Percentiles rank a stretch among this genome's conserved stretches.
These are phyloP conservation scores for Aspergillus spinulosporus DNA, from an alignment of 2,329 filamentous ascomycete genomes.

Conservation along the genomic window DNA sequence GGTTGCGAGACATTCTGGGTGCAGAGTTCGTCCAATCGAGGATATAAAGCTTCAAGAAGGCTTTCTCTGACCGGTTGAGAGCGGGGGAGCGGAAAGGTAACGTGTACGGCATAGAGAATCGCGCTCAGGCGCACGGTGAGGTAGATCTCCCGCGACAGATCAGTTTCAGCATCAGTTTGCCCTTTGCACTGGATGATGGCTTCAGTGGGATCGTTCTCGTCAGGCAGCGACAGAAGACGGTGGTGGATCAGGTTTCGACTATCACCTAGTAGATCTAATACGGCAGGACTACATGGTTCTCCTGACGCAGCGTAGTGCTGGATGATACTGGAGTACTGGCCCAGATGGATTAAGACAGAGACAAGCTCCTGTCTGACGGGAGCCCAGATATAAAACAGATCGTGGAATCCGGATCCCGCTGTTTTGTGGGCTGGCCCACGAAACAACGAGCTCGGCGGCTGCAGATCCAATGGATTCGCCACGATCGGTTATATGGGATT, in stretches of 20 bases:
- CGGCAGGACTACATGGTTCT: background rate
- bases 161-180: background rate
- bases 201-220: background rate
- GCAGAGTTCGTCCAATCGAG: background rate
- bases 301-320: background rate
- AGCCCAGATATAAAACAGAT: background rate
- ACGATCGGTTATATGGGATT: constrained; percentile 11
- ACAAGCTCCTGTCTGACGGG: constrained; percentile 3
- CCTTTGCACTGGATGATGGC: background rate
- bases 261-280: constrained; percentile 4
- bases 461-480: background rate
- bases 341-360: constrained; percentile 5
- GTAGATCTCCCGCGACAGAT: constrained; percentile 8
- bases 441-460: background rate
- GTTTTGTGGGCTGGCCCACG: background rate
- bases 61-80: background rate
- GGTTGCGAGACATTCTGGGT: background rate
- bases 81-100: constrained; percentile 6
- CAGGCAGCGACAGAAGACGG: constrained; percentile 3
- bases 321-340: constrained; percentile 3
- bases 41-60: background rate
- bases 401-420: background rate
- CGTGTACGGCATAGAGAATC: constrained; percentile 5
- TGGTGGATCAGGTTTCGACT: constrained; percentile 9
- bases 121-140: constrained; percentile 4